These are phyloP conservation scores for Blastobotrys apis DNA, from an alignment of 1,139 yeast species.

Conservation along the genomic window DNA sequence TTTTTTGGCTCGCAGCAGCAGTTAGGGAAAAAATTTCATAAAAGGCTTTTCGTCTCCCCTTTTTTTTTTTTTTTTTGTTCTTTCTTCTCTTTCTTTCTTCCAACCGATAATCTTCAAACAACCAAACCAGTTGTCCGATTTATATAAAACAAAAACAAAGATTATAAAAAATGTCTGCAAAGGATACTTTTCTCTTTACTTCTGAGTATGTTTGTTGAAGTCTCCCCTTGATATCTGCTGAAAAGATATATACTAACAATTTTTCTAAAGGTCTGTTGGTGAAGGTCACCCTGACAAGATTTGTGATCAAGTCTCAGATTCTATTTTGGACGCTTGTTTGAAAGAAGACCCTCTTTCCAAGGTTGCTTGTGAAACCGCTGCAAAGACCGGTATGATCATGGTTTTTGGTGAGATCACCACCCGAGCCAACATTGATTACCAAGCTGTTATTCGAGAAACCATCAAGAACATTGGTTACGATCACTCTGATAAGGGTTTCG, in stretches of 20 bases:
- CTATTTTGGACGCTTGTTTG: constrained; percentile 95
- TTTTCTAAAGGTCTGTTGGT: no score
- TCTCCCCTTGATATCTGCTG: constrained; percentile 65
- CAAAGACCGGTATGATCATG: constrained; percentile 98
- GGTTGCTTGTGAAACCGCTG: constrained; percentile 99
- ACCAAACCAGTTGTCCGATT: background rate
- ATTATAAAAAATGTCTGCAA: constrained; percentile 27
- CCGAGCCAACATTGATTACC: constrained; percentile 91
- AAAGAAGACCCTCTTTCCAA: constrained; percentile 94
- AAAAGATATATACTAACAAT: constrained; percentile 16
- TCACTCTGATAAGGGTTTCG: constrained; percentile 93
- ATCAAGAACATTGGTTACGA: constrained; percentile 98
- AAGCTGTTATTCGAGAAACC: constrained; percentile 95
- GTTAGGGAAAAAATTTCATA: no score
- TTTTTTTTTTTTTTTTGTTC: constrained; percentile 6
- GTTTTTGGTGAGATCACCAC: constrained; percentile 99
- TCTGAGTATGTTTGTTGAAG: constrained; percentile 98
- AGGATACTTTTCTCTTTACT: constrained; percentile 68
- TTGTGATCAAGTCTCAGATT: constrained; percentile 99
- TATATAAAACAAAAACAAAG: background rate
- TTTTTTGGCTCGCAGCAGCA: no score
- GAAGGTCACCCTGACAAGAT: constrained; percentile 99
- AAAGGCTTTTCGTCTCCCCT: background rate
- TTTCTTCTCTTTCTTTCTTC: constrained; percentile 11
- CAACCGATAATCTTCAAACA: constrained; percentile 13